Evolutionary conservation across 2,329 filamentous ascomycete species (phyloP).

Genomic region (Colletotrichum salicis): DNA sequence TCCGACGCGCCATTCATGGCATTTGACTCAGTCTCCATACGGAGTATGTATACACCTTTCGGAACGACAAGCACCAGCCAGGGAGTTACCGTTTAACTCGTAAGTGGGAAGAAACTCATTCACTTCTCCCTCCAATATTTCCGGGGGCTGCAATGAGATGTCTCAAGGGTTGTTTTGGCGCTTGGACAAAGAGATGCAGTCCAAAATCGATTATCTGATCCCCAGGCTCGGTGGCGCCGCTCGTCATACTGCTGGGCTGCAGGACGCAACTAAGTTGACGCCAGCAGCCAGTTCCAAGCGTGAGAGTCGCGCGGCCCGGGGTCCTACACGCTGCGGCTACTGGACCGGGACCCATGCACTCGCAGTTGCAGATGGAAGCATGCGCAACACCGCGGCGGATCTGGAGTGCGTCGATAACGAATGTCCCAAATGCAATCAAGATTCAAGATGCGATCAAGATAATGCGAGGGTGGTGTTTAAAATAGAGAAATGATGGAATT

Average conservation of each 20-base stretch:
- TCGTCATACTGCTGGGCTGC: conserved; percentile 23
- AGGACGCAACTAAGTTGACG: background rate
- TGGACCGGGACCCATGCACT: background rate
- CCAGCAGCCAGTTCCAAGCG: background rate
- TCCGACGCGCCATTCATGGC: conserved; percentile 21
- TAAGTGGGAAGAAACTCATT: background rate
- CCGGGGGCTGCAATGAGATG: background rate
- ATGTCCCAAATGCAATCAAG: background rate
- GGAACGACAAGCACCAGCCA: background rate
- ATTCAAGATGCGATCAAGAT: background rate
- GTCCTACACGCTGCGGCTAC: background rate
- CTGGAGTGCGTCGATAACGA: background rate
- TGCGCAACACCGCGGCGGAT: background rate
- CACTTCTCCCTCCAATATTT: background rate
- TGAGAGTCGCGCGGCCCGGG: background rate
- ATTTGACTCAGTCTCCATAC: background rate
- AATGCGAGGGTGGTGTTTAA: background rate
- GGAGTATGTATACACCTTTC: background rate
- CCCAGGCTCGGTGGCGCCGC: conserved; percentile 8
- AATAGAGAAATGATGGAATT: background rate
- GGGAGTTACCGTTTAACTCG: background rate
- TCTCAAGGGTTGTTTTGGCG: conserved; percentile 22
- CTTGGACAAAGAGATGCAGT: conserved; percentile 14
- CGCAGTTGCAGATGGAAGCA: background rate
- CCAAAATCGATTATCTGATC: conserved; percentile 20